Conservation (phyloP, 345 rosid genomes). For the Eucalyptus cloeziana region DNA sequence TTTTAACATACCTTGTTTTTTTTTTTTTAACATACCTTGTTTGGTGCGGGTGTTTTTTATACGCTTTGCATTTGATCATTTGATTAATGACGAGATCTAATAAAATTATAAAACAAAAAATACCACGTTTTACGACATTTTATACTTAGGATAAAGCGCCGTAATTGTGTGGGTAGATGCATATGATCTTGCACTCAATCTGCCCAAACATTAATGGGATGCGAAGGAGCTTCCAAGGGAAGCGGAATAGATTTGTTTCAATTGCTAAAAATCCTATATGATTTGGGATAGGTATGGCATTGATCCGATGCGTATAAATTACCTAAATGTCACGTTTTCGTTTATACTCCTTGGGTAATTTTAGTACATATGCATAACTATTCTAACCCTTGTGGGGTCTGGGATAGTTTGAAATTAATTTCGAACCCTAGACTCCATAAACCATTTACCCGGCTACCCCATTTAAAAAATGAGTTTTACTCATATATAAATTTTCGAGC, state of each 20-base stretch:
- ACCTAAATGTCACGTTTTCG: fast-evolving
- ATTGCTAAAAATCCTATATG: background rate
- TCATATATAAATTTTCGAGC: background rate
- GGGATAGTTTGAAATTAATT: background rate
- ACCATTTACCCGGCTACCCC: background rate
- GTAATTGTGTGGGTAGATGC: background rate
- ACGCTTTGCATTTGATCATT: background rate
- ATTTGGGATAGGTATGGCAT: background rate
- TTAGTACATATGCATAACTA: background rate
- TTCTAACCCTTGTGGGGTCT: background rate
- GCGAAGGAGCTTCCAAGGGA: background rate
- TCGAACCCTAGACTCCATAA: background rate
- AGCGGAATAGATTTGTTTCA: background rate
- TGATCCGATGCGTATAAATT: background rate
- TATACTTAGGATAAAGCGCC: background rate
- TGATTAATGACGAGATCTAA: background rate
- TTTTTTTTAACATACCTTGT: background rate
- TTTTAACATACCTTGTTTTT: background rate
- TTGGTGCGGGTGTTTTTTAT: background rate
- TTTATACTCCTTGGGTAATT: background rate
- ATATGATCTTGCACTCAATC: background rate
- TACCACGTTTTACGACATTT: background rate
- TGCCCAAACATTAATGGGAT: background rate
- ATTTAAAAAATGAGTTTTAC: fast-evolving
- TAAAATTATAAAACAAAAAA: background rate